Base-by-base conservation (phyloP, 371 early-diverging fungal genomes). In the Mortierella sp. region DNA sequence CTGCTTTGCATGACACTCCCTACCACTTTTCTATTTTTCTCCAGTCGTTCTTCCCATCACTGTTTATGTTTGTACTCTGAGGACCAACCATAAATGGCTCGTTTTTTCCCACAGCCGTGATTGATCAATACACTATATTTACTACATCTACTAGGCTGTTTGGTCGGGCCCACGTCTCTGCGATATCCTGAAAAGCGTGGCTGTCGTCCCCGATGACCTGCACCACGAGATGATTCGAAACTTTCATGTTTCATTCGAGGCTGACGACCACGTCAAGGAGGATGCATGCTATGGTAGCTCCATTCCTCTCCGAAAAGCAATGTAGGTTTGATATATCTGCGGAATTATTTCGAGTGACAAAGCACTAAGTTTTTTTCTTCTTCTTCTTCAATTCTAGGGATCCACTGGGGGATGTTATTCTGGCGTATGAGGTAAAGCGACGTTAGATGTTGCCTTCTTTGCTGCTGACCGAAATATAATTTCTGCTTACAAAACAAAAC, bases 251-350 rank as follows among this genome's bases (percentile, higher is more conserved):
- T 86, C 89, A 22, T 94, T 96, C 77, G 88, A 90, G n/a, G 89
- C 91, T 11, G 90, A 94, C 40, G 95, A 91, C 70, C 87, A 92
- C 65, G 92, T 92, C 40, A 86, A 87, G 36, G 93, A 93, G 57
- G 92, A 93, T 61, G 86, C 71, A 36, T 88, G 91, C 62, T 97
- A 97, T 79, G 96, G 95, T 6, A 92, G 95, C 47, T 94, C 94
- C 4, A 92, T 97, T 22, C 96, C 96, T 11, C 83, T 94, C 38
- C 84, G 87, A 52, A 95, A 94, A 83, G 96, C 92, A 10, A 80
- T 95, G 90, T 88, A 88, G 72, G 85, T 69, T 11, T 63, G 47
- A 3, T 16, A 33, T 52, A 50, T 5, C 7, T 15, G 11, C 9
- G n/a, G n/a, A 50, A 13, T n/a, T n/a, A 21, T 50, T 16, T 8